Evolutionary conservation across 148 eudicot genomes (phyloP).

Genomic region (Diospyros kaki): DNA sequence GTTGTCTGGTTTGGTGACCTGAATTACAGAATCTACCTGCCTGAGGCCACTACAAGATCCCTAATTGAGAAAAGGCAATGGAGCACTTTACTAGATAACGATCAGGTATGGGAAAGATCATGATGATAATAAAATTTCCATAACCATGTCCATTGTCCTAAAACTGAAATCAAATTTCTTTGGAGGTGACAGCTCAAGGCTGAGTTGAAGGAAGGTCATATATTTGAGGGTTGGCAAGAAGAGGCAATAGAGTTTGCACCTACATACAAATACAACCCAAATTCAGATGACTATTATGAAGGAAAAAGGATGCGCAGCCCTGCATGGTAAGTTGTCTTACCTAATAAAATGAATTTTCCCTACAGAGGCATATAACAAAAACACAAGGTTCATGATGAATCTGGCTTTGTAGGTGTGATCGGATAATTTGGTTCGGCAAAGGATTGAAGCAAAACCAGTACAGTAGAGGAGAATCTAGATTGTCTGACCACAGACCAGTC

Average conservation of each 20-base stretch:
- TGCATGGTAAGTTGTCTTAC: slow-evolving; percentile 19
- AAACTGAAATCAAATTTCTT: neutral
- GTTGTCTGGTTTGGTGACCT: slow-evolving; percentile 19
- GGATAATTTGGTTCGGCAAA: slow-evolving; percentile 28
- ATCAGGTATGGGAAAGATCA: slow-evolving; percentile 7
- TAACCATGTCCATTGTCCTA: neutral
- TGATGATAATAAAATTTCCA: neutral
- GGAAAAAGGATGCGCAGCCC: slow-evolving; percentile 15
- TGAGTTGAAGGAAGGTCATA: slow-evolving; percentile 22
- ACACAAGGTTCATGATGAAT: neutral
- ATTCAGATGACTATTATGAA: slow-evolving; percentile 27
- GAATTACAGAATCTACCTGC: slow-evolving; percentile 16
- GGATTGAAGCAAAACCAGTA: slow-evolving; percentile 23
- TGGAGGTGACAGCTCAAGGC: slow-evolving; percentile 7
- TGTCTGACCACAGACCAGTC: slow-evolving; percentile 30
- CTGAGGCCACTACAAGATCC: slow-evolving; percentile 16
- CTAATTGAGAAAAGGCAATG: slow-evolving; percentile 11
- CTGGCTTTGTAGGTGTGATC: slow-evolving; percentile 24
- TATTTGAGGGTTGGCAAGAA: slow-evolving; percentile 27
- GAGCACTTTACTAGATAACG: slow-evolving; percentile 13
- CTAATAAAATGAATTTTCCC: too few species aligned
- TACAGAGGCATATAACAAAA: neutral
- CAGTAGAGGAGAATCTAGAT: slow-evolving; percentile 20
- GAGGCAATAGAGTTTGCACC: slow-evolving; percentile 26
- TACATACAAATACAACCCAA: slow-evolving; percentile 22